Percentiles rank a stretch among this genome's conserved stretches.
phyloP scores from a whole-genome alignment of 2,329 filamentous ascomycete species.

The Penicillium sp. region DNA sequence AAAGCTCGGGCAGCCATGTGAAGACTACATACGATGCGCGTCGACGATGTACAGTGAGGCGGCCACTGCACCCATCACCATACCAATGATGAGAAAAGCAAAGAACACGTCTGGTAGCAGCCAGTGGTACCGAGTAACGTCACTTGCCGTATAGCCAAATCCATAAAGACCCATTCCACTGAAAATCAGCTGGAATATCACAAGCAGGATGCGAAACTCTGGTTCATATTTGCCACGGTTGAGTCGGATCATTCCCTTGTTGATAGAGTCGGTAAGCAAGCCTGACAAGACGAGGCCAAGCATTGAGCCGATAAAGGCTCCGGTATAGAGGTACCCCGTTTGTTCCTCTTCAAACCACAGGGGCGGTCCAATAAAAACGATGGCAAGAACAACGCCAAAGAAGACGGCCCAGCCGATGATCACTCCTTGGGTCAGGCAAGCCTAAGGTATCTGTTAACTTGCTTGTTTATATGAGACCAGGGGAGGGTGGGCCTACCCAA shows the following conservation, averaged over 20 bases:
- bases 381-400: slow-evolving; percentile 78
- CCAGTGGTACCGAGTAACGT: slow-evolving; percentile 64
- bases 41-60: slow-evolving; percentile 87
- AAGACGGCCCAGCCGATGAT: slow-evolving; percentile 96
- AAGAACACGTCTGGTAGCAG: slow-evolving; percentile 77
- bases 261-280: slow-evolving; percentile 68
- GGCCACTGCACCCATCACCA: slow-evolving; percentile 87
- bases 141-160: slow-evolving; percentile 70
- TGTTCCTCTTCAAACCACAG: slow-evolving; percentile 77
- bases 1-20: neutral
- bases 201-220: slow-evolving; percentile 80
- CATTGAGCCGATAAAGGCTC: slow-evolving; percentile 79
- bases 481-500: slow-evolving; percentile 61
- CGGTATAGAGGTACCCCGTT: slow-evolving; percentile 83
- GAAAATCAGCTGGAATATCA: slow-evolving; percentile 76
- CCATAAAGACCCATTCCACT: slow-evolving; percentile 78
- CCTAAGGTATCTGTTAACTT: slow-evolving; percentile 27
- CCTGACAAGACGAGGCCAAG: slow-evolving; percentile 75
- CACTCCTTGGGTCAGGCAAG: slow-evolving; percentile 75
- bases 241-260: slow-evolving; percentile 64
- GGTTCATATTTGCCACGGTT: slow-evolving; percentile 87
- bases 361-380: slow-evolving; percentile 75
- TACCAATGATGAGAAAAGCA: slow-evolving; percentile 76
- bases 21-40: slow-evolving; percentile 68
- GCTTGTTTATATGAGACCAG: too few species aligned